Base-by-base conservation (phyloP, 208 protist species). In the Wallacemonas sp. region DNA sequence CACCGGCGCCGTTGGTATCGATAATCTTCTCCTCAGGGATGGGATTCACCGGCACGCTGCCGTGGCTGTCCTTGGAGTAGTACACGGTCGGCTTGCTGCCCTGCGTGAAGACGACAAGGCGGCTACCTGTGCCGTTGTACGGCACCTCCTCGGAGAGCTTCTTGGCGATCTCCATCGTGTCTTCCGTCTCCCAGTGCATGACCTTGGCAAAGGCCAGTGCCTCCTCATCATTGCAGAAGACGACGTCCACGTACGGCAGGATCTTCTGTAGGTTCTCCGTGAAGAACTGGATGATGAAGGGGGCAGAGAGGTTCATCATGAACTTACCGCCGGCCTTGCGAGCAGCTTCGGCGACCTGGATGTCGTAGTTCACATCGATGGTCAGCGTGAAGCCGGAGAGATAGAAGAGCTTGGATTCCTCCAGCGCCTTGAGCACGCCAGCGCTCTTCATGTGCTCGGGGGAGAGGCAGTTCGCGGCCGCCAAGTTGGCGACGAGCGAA, bases 1-100 rank as follows among this genome's bases (percentile, higher is more conserved):
- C 98, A 55, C 98, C 98, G 29, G 98, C 98, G 55, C 92, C 98
- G 73, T 99, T 99, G 41, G 94, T 90, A 76, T 99, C 98, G 9
- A 99, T 87, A 32, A 99, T 98, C 36, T 94, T 79, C 21, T 98
- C 88, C 10, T 48, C 30, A 12, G 71, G 57, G 32, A 99, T 79
- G 2, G 71, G 46, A 19, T 66, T 38, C 58, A 98, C 95, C 6
- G 64, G 54, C 32, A 92, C 83, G 24, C 64, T 61, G 19, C 75
- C 73, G 53, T 48, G 48, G 29, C 66, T 72, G 32, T 71, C 79
- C 45, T 78, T 80, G 19, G 72, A 79, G 29, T 74, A 90, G 46
- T 94, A 93, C 8, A 99, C 50, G 39, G 97, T 98, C 9, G 71
- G 46, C 29, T 95, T 48, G 44, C 71, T 59, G 29, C 97, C 98